These are phyloP conservation scores for Coemansia linderi DNA, from an alignment of 371 early-diverging fungal genomes.

Conservation along the genomic window DNA sequence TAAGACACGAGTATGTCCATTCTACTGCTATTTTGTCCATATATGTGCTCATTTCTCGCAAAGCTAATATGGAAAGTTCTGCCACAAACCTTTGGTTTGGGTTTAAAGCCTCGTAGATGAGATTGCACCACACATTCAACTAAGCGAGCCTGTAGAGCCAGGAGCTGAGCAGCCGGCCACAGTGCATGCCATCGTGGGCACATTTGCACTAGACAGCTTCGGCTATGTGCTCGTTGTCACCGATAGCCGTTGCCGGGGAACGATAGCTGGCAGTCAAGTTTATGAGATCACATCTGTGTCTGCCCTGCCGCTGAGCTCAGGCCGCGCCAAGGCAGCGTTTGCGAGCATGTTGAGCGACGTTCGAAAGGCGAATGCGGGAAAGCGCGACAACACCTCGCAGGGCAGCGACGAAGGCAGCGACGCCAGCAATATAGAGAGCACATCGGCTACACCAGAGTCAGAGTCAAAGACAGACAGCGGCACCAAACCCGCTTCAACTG, in stretches of 20 bases:
- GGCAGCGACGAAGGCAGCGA: background rate
- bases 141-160: background rate
- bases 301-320: conserved; percentile 39
- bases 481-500: background rate
- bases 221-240: conserved; percentile 35
- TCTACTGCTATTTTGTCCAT: too few relatives aligned
- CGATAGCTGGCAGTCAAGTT: conserved; percentile 19
- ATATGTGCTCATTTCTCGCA: background rate
- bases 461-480: background rate
- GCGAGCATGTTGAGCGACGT: background rate
- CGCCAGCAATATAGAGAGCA: background rate
- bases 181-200: conserved; percentile 39
- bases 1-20: background rate
- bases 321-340: conserved; percentile 16
- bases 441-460: background rate
- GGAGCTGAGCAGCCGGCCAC: background rate
- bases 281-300: conserved; percentile 26
- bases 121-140: background rate
- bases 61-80: background rate
- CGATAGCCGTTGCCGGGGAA: conserved; percentile 32
- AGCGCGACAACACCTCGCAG: conserved; percentile 2
- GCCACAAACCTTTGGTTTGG: background rate
- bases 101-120: background rate
- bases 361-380: background rate
- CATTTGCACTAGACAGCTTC: conserved; percentile 29